Base-by-base conservation (phyloP, 768 basidiomycete genomes). In the Boletus vermiculosoides region DNA sequence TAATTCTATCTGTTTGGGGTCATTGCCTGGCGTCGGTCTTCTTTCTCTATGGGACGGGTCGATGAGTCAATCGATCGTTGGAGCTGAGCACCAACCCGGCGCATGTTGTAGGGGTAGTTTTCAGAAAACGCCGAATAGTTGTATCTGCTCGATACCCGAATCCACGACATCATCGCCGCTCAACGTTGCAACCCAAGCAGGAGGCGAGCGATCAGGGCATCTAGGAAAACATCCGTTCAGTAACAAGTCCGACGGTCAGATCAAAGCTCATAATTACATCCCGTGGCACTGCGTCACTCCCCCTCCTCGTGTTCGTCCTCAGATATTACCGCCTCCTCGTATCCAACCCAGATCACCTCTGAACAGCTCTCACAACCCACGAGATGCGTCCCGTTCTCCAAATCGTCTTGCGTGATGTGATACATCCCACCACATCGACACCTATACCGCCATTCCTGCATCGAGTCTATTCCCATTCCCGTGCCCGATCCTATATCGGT, bases 281-380 rank as follows among this genome's bases (percentile, higher is more conserved):
- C 20, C 15, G 25, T 25, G 5, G 25, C 34, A 12, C 22, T 33
- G 46, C 13, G 46, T 47, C 20, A 47, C 30, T 30, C 28, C 18
- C 18, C 28, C 10, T 45, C 28, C 12, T 30, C 33, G 9, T 7
- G 22, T 16, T 36, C 36, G 22, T 37, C 48, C 34, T 37, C 48
- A 18, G 36, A 37, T 23, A 13, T 36, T 16, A 25, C 88, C 12
- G 18, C 74, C 13, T 80, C 65, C 71, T 93, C 87, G 64, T 91
- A 93, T 1, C 92, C 91, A n/a, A 85, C 88, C 48, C 90, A 93
- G 1, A 93, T 76, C 10, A 83, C 83, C 70, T 93, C 92, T 16
- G 92, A 94, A 67, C 91, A 93, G 52, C 82, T 82, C 53, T 73
- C 80, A 61, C 92, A 94, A 2, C 80, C 84, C 11, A 91, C 74